Base-by-base conservation (phyloP, 306 rosid genomes). In the Rosa lucieae region DNA sequence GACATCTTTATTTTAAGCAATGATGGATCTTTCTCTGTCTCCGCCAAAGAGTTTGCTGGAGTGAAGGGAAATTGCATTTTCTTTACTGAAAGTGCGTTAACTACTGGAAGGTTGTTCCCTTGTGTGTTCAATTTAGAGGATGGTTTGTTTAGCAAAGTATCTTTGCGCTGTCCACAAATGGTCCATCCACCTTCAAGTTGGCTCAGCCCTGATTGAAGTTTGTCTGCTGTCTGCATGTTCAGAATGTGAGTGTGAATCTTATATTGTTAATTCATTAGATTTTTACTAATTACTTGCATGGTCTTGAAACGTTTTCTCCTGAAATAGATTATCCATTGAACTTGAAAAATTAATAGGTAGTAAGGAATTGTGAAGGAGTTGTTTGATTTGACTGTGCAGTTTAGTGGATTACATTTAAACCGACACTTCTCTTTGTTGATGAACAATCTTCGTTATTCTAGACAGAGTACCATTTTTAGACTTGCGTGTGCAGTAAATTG, bases 11-110 rank as follows among this genome's bases (percentile, higher is more conserved):
- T 85, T 2, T 59, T 86, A 82, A 63, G 78, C 0, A 67, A 10
- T 7, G 89, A 82, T 23, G 48, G 71, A 12, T 79, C 44, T 9
- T 77, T 79, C 37, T 80, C 84, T 1, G 23, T 82, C 8, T 55
- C 71, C 2, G 18, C 78, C 3, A 21, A 32, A 49, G 63, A 63
- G 4, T 73, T 86, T 5, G 55, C 10, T 10, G 86, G 78, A 61
- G 48, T 73, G 70, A 62, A 52, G 20, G 40, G 66, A 59, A 80
- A 80, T 37, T 83, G 86, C 73, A 77, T 86, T 76, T 80, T 48
- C 20, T 82, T 65, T 65, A 2, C 43, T 2, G 84, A 85, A 23
- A 1, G 18, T 23, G 39, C 9, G 8, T 10, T 1, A 26, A 29
- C 8, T 23, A 1, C 2, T 10, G 13, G 2, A 59, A 4, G 7